A percentile compares a stretch with the other conserved stretches of the same genome.
phyloP scores from a whole-genome alignment of 768 basidiomycete genomes.

The Pisolithus albus region DNA sequence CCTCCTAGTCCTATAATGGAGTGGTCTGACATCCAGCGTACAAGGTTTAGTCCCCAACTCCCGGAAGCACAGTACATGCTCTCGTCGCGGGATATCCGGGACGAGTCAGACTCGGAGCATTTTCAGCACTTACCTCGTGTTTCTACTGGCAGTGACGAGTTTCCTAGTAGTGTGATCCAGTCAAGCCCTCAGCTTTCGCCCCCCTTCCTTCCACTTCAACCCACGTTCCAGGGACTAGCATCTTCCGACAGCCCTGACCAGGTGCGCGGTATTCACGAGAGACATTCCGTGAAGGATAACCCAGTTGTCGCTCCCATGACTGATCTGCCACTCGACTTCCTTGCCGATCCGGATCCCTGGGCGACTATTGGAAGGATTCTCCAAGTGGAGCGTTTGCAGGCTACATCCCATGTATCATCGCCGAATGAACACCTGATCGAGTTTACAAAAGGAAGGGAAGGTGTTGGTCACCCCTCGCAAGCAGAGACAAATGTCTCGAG shows the following conservation, averaged over 20 bases:
- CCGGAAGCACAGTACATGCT: not conserved
- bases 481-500: not conserved
- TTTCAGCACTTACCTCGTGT: no score
- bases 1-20: not conserved
- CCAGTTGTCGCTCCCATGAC: not conserved
- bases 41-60: not conserved
- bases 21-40: not conserved
- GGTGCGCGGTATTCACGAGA: not conserved
- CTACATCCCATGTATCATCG: not conserved
- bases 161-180: no score
- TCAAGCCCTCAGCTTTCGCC: no score
- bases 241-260: not conserved
- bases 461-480: slow-evolving; percentile 18
- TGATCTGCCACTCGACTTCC: slow-evolving; percentile 16
- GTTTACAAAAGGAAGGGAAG: slow-evolving; percentile 21
- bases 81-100: no score
- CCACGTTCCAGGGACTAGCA: not conserved
- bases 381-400: slow-evolving; percentile 6
- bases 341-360: slow-evolving; percentile 27
- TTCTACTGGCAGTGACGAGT: no score
- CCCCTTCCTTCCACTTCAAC: not conserved
- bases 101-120: no score
- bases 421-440: slow-evolving; percentile 1
- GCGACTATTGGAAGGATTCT: slow-evolving; percentile 24
- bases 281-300: not conserved